Evolutionary conservation across 352 stramenopile species (phyloP), one percentile per base, ranked within the genome.

Genomic region (Globisporangium heterothallicum): DNA sequence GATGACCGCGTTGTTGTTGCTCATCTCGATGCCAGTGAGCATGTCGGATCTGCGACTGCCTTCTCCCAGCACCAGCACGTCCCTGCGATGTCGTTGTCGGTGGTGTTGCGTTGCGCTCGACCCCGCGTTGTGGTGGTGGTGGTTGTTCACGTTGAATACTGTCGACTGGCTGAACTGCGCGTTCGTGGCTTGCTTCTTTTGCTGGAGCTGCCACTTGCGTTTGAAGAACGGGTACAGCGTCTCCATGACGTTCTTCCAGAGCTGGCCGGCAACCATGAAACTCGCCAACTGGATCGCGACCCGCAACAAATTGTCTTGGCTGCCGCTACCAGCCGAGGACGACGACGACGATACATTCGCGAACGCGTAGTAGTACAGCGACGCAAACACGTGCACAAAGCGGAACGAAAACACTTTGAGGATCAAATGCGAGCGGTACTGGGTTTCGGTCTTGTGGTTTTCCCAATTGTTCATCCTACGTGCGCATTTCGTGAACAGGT

Each of bases 361-460:
- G 44, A 97, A 98, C 2, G 90, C 88, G 70, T 98, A 98, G 72
- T 98, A 99, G 63, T 98, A 98, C 14, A 98, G 74, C 42, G 88
- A 96, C 24, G 92, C 88, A 64, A 98, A 98, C 43, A 98, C 94
- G 68, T 97, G 96, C 8, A 98, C 86, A 55, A 98, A 99, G 42
- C 93, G 86, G 66, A 99, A 99, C 6, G 94, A 88, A 63, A 99
- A 98, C 1, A 98, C 96, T 74, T 99, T 99, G 63, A 98, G 92
- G 59, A 99, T 99, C 50, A 99, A 74, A 25, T 92, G 77, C 60
- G 90, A 96, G 46, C 89, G 75, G 60, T 95, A 88, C 21, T 57
- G 66, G 24, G 72, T 86, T 61, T 92, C 77, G 19, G 88, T 97
- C 49, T 66, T 61, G 70, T 97, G 91, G 66, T 96, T 96, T 66